Conservation (phyloP, 164 flowering plant genomes). For the Vitis riparia region DNA sequence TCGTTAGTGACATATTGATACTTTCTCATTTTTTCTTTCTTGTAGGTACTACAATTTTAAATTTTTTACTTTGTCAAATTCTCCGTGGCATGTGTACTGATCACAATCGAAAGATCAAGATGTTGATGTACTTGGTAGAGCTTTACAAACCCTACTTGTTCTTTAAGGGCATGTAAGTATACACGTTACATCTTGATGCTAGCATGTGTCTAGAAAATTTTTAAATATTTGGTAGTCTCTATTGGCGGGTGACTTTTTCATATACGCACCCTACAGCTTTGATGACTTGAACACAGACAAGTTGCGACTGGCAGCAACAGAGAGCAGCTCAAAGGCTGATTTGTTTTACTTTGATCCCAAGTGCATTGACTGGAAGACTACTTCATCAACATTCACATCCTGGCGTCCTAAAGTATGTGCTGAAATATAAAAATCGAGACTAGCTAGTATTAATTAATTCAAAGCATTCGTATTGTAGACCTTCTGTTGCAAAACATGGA, state of each 20-base stretch:
- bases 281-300: conserved; percentile 57
- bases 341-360: conserved; percentile 54
- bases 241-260: too few species aligned
- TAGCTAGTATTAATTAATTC: too few species aligned
- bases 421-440: conserved; percentile 21
- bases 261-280: conserved; percentile 34
- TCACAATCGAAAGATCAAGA: conserved; percentile 34
- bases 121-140: conserved; percentile 42
- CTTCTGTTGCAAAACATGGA: too few species aligned
- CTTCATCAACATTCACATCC: conserved; percentile 57
- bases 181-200: neutral
- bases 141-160: conserved; percentile 59
- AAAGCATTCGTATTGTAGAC: too few species aligned
- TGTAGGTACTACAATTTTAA: conserved; percentile 44
- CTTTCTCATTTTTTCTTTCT: neutral
- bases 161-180: conserved; percentile 54
- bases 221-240: too few species aligned
- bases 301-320: conserved; percentile 26
- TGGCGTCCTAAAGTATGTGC: conserved; percentile 42
- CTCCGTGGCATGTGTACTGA: conserved; percentile 21
- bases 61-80: conserved; percentile 34
- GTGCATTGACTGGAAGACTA: conserved; percentile 57
- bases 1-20: neutral
- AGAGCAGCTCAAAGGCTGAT: conserved; percentile 23
- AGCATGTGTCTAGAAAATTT: too few species aligned